A percentile compares a stretch with the other conserved stretches of the same genome.
These are phyloP conservation scores for Myochromella boudieri DNA, from an alignment of 768 basidiomycete species.

Conservation along the genomic window DNA sequence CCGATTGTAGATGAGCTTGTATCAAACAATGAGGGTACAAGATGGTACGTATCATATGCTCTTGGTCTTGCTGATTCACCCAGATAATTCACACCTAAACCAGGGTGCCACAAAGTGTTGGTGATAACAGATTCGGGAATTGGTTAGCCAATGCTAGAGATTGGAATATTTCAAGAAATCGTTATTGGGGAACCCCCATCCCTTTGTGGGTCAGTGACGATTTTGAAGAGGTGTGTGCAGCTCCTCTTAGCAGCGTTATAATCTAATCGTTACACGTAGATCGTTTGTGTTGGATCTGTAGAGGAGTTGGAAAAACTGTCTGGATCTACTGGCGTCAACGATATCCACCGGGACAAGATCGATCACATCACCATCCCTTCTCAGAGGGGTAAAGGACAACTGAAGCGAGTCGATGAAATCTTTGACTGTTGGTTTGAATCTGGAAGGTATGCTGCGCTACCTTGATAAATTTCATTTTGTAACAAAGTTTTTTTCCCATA, in stretches of 20 bases:
- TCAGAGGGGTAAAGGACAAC: conserved; percentile 75
- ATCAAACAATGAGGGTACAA: conserved; percentile 83
- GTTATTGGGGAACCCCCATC: conserved; percentile 98
- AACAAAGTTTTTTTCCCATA: conserved; percentile 30
- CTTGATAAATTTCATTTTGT: not conserved
- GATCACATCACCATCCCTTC: conserved; percentile 97
- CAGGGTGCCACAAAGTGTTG: conserved; percentile 90
- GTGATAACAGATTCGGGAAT: conserved; percentile 92
- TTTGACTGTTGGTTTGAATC: conserved; percentile 99
- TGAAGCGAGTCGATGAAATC: conserved; percentile 94
- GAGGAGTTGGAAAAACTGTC: conserved; percentile 84
- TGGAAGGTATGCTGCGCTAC: conserved; percentile 65
- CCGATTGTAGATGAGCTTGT: conserved; percentile 86
- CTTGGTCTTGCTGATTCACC: not conserved
- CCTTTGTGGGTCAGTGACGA: conserved; percentile 97
- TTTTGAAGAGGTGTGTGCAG: conserved; percentile 68
- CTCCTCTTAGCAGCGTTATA: not conserved
- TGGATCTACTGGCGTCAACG: conserved; percentile 79
- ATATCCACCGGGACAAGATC: conserved; percentile 92
- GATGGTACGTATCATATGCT: conserved; percentile 57
- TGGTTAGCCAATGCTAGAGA: conserved; percentile 99
- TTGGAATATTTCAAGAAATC: conserved; percentile 98
- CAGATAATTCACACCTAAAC: conserved; percentile 11
- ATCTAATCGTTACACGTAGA: conserved; percentile 35
- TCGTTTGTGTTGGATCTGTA: conserved; percentile 86